Percentiles rank a stretch among this genome's conserved stretches.
Evolutionary conservation across 352 stramenopile genomes (phyloP).

Genomic region (Phytophthora brassicae): DNA sequence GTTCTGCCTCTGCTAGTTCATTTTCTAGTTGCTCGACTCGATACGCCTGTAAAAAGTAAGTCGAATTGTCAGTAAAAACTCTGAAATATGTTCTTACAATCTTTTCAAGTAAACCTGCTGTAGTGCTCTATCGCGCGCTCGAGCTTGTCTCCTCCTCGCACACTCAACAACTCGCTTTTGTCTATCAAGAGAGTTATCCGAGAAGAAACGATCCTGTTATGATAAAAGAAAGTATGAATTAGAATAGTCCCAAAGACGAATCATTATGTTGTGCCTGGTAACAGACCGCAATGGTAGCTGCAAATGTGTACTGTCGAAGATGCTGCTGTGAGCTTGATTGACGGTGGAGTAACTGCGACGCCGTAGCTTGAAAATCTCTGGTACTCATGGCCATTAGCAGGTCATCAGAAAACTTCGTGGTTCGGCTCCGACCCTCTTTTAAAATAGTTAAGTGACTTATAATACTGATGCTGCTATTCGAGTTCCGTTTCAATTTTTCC

Average conservation of each 20-base stretch:
- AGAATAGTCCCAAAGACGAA: background rate
- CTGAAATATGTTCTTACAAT: background rate
- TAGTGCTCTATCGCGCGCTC: slow-evolving; percentile 46
- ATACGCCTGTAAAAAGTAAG: slow-evolving; percentile 31
- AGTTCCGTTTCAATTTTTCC: slow-evolving; percentile 28
- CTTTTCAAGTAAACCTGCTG: slow-evolving; percentile 42
- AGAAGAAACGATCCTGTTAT: slow-evolving; percentile 68
- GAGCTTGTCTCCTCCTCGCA: slow-evolving; percentile 55
- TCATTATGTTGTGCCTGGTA: background rate
- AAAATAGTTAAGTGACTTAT: slow-evolving; percentile 30
- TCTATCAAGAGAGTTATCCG: slow-evolving; percentile 65
- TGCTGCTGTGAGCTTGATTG: slow-evolving; percentile 43
- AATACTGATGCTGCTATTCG: background rate
- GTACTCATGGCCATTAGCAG: slow-evolving; percentile 28
- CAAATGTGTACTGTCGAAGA: slow-evolving; percentile 34
- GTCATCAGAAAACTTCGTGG: background rate
- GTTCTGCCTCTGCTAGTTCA: slow-evolving; percentile 46
- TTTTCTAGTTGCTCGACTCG: slow-evolving; percentile 49
- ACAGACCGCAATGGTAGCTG: slow-evolving; percentile 41
- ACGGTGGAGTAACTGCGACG: slow-evolving; percentile 39
- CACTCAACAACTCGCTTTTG: slow-evolving; percentile 58
- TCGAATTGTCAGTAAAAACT: background rate
- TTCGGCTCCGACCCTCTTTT: background rate
- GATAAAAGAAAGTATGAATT: background rate
- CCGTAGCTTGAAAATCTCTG: slow-evolving; percentile 23